Base-by-base conservation (phyloP, 2,329 filamentous ascomycete genomes). In the Penicillium sp. region DNA sequence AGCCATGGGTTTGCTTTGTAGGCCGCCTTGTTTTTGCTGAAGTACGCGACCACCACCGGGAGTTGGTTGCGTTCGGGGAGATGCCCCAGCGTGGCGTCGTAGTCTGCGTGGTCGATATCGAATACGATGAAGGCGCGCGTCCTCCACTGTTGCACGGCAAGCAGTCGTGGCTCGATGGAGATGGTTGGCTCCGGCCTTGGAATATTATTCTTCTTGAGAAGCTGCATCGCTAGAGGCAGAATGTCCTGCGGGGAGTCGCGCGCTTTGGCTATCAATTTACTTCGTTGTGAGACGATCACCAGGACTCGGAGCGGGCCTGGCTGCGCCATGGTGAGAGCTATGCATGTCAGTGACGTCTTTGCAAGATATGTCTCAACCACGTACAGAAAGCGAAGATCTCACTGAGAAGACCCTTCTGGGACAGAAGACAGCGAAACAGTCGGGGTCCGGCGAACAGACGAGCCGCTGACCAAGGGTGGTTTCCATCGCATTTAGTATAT, bases 41-140 rank as follows among this genome's bases (percentile, higher is more conserved):
- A 48, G 31, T 53, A 51, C 10, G 53, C 39, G 25, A 57, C 49
- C 11, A 44, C 48, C 20, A 57, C 53, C 13, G 53, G 51, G 4
- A 56, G 49, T 19, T 48, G 47, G 33, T 57, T 58, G n/a, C 57
- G 50, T 36, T 58, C 51, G 1, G 50, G 53, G 9, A 57, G 45
- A 47, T 57, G 54, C 14, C 48, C 56, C 11, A 51, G 44, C 14
- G 31, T 45, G 18, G 48, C 45, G 33, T 56, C 43, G 41, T 57
- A 58, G 16, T 39, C 26, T 17, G 45, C 44, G 17, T 56, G 45
- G 23, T 47, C 48, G 31, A 58, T 53, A 19, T 57, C 53, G 33
- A 58, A 58, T 23, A 58, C 54, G 31, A 58, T 45, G 33, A 56
- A 58, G n/a, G 48, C 36, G 9, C 47, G 49, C 4, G 47, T 56